phyloP scores from a whole-genome alignment of 176 grass and related monocot species.

The Oryza brachyantha region DNA sequence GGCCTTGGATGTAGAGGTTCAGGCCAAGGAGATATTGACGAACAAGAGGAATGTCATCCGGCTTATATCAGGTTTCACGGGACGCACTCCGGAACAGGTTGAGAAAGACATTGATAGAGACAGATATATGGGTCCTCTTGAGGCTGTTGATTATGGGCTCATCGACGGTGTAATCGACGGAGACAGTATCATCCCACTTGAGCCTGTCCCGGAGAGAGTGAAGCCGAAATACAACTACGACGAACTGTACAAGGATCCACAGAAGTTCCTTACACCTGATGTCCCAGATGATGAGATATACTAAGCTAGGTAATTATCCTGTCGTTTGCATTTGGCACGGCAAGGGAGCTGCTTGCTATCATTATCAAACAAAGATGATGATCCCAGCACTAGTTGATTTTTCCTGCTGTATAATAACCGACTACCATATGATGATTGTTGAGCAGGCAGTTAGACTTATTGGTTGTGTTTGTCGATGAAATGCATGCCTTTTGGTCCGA shows the following conservation, averaged over 20 bases:
- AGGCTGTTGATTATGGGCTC: conserved; percentile 87
- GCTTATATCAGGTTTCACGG: conserved; percentile 60
- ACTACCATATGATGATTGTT: neutral
- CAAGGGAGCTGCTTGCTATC: neutral
- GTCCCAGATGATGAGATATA: conserved; percentile 92
- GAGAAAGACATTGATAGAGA: conserved; percentile 91
- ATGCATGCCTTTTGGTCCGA: neutral
- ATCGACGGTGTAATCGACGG: conserved; percentile 78
- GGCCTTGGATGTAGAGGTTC: conserved; percentile 67
- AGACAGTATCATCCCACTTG: conserved; percentile 71
- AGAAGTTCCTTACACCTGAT: conserved; percentile 73
- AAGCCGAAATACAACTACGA: conserved; percentile 59
- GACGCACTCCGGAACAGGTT: conserved; percentile 61
- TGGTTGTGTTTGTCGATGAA: neutral
- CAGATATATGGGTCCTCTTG: conserved; percentile 83
- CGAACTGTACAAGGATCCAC: conserved; percentile 64
- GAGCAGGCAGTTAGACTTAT: neutral
- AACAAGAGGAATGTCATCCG: conserved; percentile 77
- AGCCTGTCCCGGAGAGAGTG: conserved; percentile 56
- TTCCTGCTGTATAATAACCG: neutral
- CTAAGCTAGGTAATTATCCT: conserved; percentile 42
- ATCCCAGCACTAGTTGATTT: conserved; percentile 25
- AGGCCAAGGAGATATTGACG: conserved; percentile 75
- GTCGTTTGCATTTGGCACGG: neutral
- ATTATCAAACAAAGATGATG: conserved; percentile 23